Conservation (phyloP, 1,139 yeast species). For the Debaryomycetaceae sp. region DNA sequence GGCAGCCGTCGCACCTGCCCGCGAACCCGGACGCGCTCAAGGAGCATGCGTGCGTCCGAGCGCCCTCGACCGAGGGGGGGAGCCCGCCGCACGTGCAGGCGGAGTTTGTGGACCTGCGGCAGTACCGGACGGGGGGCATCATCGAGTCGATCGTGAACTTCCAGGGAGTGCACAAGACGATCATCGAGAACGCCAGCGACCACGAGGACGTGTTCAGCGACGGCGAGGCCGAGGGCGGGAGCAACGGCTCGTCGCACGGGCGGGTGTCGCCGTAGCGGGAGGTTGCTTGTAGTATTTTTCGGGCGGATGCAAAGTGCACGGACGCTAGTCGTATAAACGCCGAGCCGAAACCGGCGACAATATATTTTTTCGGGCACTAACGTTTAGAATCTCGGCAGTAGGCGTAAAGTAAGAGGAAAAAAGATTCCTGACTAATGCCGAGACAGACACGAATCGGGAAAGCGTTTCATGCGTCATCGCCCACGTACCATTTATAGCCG, state of each 20-base stretch:
- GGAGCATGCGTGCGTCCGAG: constrained; percentile 1
- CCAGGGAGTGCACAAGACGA: constrained; percentile 78
- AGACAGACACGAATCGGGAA: too few species aligned
- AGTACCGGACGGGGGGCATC: constrained; percentile 56
- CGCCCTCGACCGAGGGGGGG: background rate
- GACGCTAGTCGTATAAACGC: background rate
- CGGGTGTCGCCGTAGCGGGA: too few species aligned
- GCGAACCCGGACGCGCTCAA: background rate
- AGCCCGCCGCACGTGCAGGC: constrained; percentile 1
- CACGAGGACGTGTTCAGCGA: too few species aligned
- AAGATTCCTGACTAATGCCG: too few species aligned
- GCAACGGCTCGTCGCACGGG: too few species aligned
- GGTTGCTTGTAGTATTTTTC: background rate
- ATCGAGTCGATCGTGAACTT: constrained; percentile 78
- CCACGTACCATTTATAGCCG: too few species aligned
- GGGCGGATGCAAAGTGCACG: background rate
- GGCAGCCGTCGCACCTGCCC: constrained; percentile 3
- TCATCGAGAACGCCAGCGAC: constrained; percentile 54
- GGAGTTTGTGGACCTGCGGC: constrained; percentile 25
- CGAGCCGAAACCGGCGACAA: constrained; percentile 1
- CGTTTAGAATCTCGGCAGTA: background rate
- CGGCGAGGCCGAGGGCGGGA: too few species aligned
- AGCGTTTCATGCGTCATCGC: too few species aligned
- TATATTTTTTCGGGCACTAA: background rate
- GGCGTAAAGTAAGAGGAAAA: background rate